These are phyloP conservation scores for Allomyces macrogynus DNA, from an alignment of 192 early-diverging fungal genomes.

Conservation along the genomic window DNA sequence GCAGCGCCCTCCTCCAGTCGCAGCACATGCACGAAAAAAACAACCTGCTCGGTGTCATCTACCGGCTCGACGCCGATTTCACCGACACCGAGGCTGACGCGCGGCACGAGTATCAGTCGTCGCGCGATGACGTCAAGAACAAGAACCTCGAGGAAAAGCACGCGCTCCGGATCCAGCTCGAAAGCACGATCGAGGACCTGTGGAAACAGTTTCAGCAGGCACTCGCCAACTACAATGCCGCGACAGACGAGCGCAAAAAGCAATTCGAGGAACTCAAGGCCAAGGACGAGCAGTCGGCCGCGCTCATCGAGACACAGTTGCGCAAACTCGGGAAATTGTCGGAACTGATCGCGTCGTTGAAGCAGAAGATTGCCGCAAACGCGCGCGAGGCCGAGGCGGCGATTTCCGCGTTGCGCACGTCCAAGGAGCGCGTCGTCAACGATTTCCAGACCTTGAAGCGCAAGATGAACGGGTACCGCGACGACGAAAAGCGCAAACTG, in stretches of 20 bases:
- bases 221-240: conserved; percentile 30
- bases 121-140: conserved; percentile 40
- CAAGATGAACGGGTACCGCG: conserved; percentile 30
- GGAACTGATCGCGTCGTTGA: conserved; percentile 33
- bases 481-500: conserved; percentile 22
- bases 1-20: conserved; percentile 20
- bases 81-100: conserved; percentile 39
- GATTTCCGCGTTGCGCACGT: conserved; percentile 20
- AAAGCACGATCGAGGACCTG: conserved; percentile 37
- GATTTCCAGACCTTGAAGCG: conserved; percentile 34
- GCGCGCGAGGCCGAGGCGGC: conserved; percentile 27
- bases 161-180: conserved; percentile 34
- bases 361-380: conserved; percentile 18
- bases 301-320: conserved; percentile 40
- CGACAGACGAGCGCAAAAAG: conserved; percentile 32
- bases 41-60: conserved; percentile 32
- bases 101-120: conserved; percentile 32
- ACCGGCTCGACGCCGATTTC: conserved; percentile 30
- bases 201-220: conserved; percentile 36
- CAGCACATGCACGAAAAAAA: conserved; percentile 27
- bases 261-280: conserved; percentile 39
- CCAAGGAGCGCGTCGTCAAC: conserved; percentile 29
- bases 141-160: conserved; percentile 46
- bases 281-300: conserved; percentile 35
- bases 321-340: conserved; percentile 34